Evolutionary conservation across 495 filamentous ascomycete species (phyloP), one percentile per base, ranked within the genome.

Genomic region (Aspergillus cavernicola): DNA sequence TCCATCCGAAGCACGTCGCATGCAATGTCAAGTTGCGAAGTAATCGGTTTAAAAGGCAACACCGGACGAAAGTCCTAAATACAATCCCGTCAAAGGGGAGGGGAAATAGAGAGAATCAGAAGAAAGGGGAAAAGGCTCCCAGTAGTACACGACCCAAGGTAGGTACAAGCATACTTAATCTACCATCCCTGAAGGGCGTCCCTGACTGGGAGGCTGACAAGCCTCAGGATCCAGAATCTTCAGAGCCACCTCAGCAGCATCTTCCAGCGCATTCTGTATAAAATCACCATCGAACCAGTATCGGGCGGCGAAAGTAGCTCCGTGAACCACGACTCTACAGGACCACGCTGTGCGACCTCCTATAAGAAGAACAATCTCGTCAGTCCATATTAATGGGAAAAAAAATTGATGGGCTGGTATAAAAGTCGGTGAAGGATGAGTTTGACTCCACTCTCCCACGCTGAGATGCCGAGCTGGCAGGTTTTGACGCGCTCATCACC

Each of bases 321-420:
- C 79, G 55, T 70, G 62, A 50, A 92, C 73, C 12, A 68, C 77
- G 52, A 95, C 87, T 29, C 71, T 77, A 69, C 81, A 84, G 42
- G 90, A 92, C 91, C 91, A 96, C 45, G 91, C 91, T 28, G 91
- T 96, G 56, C 91, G 86, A 57, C 90, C 90, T 61, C 91, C 90
- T 95, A 62, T 43, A 26, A 16, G 22, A 28, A 37, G 37, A 53
- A 20, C 45, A 53, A 52, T 49, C 2, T 43, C 16, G 60, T 63
- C 46, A 63, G 60, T 53, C 24, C 33, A 53, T 36, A 23, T 13
- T 35, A 15, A 35, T 26, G 18, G 20, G 42, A 8, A 35, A 42
- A 37, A 29, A 23, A 32, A 52, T 29, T 28, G 26, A 39, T 10
- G 36, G 20, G 22, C 13, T 9, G 39, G 33, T 66, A 65, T 53